Evolutionary conservation across 441 rosid species (phyloP).

Genomic region (Arabidopsis lyrata): DNA sequence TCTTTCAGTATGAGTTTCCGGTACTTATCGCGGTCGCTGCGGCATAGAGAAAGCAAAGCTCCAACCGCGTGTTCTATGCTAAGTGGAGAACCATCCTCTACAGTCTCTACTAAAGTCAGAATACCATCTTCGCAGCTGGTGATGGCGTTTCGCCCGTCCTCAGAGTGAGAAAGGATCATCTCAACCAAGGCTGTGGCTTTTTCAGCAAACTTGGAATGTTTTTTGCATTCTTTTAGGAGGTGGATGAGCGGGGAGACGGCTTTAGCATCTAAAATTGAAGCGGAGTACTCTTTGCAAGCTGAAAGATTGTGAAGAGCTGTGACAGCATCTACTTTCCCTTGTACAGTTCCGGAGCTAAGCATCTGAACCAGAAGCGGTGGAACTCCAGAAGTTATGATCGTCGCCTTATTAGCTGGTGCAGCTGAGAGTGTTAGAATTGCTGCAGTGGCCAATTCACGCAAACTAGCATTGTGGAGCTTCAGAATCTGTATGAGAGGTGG

Average conservation of each 20-base stretch:
- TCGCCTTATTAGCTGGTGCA: conserved; percentile 67
- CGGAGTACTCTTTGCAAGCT: conserved; percentile 54
- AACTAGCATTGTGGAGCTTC: conserved; percentile 54
- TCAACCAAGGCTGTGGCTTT: conserved; percentile 72
- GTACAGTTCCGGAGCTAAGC: conserved; percentile 70
- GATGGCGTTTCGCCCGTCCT: conserved; percentile 69
- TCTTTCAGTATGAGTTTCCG: conserved; percentile 70
- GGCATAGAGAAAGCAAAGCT: conserved; percentile 67
- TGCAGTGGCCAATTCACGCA: conserved; percentile 74
- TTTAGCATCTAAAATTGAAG: conserved; percentile 58
- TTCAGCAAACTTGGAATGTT: conserved; percentile 77
- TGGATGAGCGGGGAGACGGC: conserved; percentile 70
- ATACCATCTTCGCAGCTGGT: conserved; percentile 63
- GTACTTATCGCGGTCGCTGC: conserved; percentile 64
- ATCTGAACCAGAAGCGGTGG: conserved; percentile 72
- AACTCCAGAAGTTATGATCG: conserved; percentile 67
- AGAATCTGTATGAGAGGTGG: conserved; percentile 78
- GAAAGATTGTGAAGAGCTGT: conserved; percentile 78
- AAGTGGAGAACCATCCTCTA: conserved; percentile 78
- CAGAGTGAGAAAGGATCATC: conserved; percentile 64
- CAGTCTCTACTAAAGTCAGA: conserved; percentile 70
- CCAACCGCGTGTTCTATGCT: conserved; percentile 76
- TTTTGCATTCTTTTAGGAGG: conserved; percentile 79
- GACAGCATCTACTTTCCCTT: conserved; percentile 79
- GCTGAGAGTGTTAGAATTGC: conserved; percentile 81